Percentiles rank a stretch among this genome's conserved stretches.
Conservation (phyloP, 2,329 filamentous ascomycete species). For the Plenodomus tracheiphilus region DNA sequence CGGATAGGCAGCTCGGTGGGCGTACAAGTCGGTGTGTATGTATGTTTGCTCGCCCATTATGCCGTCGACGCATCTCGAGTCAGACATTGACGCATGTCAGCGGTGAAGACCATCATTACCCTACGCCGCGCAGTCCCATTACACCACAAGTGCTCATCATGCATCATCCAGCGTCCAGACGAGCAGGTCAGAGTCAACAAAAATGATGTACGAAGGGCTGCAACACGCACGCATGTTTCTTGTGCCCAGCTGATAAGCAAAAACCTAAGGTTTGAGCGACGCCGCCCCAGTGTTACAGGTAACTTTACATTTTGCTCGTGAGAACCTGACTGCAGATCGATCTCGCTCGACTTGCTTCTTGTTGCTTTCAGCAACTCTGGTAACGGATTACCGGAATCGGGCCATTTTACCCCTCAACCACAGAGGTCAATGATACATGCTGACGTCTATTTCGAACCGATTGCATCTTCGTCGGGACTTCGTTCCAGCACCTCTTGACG, state of each 20-base stretch:
- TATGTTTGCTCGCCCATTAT: slow-evolving; percentile 24
- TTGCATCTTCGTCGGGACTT: neutral
- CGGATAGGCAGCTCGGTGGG: neutral
- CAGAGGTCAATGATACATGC: slow-evolving; percentile 4
- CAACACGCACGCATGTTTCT: slow-evolving; percentile 10
- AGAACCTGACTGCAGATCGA: slow-evolving; percentile 13
- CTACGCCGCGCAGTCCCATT: slow-evolving; percentile 11
- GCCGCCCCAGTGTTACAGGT: slow-evolving; percentile 3
- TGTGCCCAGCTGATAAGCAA: slow-evolving; percentile 6
- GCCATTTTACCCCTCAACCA: slow-evolving; percentile 14
- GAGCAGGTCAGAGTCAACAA: neutral
- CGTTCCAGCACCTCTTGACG: neutral
- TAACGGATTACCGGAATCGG: slow-evolving; percentile 13
- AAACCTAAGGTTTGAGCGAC: slow-evolving; percentile 9
- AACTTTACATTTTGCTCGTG: slow-evolving; percentile 13
- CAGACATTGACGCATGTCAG: slow-evolving; percentile 15
- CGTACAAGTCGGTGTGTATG: slow-evolving; percentile 22
- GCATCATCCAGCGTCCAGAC: slow-evolving; percentile 3
- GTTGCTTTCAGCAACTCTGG: slow-evolving; percentile 11
- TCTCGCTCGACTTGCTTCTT: slow-evolving; percentile 24
- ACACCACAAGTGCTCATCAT: slow-evolving; percentile 4
- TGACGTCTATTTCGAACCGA: slow-evolving; percentile 11
- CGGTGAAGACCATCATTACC: slow-evolving; percentile 3
- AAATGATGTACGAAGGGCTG: slow-evolving; percentile 8
- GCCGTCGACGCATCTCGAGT: slow-evolving; percentile 7